Base-by-base conservation (phyloP, 2,329 filamentous ascomycete species). In the Chaetomiaceae sp. region DNA sequence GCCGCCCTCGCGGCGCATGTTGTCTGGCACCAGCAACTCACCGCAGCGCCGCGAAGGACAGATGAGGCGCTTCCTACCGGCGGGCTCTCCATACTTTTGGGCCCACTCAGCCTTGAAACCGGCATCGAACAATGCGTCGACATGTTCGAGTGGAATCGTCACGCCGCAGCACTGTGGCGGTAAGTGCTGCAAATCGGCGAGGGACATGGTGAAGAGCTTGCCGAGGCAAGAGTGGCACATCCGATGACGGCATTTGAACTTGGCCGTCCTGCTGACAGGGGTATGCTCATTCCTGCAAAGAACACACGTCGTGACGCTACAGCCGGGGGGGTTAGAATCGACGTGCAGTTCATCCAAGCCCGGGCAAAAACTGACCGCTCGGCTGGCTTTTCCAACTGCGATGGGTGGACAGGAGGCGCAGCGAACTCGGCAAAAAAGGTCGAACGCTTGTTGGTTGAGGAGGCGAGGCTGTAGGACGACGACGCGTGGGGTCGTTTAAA, bases 81-180 rank as follows among this genome's bases (percentile, higher is more conserved):
- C 83, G 58, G 79, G 87, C 61, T 94, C 86, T 56, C 81, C 73
- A 59, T 83, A 93, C 59, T 88, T 91, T 48, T 75, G 76, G 62
- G 93, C 91, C 87, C 88, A 95, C 1, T 72, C 72, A 54, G 73
- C 79, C 68, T 93, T 91, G 71, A 93, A 91, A 43, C 75, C 72
- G 47, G 73, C 61, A 58, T 86, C 78, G 59, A 95, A 89, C 7
- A 93, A 70, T 19, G 74, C 74, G 11, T 91, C 85, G 22, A 91
- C 88, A 61, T 88, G 81, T 55, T 81, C 82, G 6, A 89, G 68
- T 0, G 84, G 80, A 48, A 95, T 94, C 55, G 79, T 79, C 17
- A 75, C 59, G 3, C 78, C 84, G 65, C 88, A 95, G 65, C 88
- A 95, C 60, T 75, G 78, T 0, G 89, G 89, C 15, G 89, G 88